Evolutionary conservation across 305 asterid species (phyloP).

Genomic region (Fraxinus ornus): DNA sequence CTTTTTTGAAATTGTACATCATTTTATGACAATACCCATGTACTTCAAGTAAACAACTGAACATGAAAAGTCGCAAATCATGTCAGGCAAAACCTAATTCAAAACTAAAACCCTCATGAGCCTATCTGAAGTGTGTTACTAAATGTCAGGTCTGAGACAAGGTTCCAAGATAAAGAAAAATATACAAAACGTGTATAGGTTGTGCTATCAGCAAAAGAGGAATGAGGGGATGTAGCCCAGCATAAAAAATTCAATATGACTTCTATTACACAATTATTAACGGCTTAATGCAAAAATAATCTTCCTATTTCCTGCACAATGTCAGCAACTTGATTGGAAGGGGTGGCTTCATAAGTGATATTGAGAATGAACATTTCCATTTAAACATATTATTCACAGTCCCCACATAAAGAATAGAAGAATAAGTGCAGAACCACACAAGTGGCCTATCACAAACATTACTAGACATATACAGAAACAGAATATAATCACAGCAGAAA

Average conservation of each 20-base stretch:
- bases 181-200: neutral
- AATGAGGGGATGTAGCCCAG: neutral
- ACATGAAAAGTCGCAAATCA: neutral
- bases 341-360: neutral
- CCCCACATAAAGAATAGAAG: constrained; percentile 2
- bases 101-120: constrained; percentile 3
- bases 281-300: neutral
- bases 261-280: neutral
- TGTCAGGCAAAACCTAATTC: neutral
- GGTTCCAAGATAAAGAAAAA: neutral
- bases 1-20: constrained; percentile 10
- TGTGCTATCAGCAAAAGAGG: neutral
- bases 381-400: neutral
- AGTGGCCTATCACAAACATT: constrained; percentile 6
- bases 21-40: constrained; percentile 14
- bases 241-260: neutral
- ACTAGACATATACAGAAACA: neutral
- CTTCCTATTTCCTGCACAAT: constrained; percentile 1
- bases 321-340: constrained; percentile 12
- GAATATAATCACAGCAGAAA: neutral
- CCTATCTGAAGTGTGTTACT: neutral
- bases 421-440: constrained; percentile 1
- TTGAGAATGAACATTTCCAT: neutral
- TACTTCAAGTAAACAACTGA: constrained; percentile 14
- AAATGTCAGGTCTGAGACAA: neutral